These are phyloP conservation scores for Kodamaea leandrae DNA, from an alignment of 805 yeast species.

Conservation along the genomic window DNA sequence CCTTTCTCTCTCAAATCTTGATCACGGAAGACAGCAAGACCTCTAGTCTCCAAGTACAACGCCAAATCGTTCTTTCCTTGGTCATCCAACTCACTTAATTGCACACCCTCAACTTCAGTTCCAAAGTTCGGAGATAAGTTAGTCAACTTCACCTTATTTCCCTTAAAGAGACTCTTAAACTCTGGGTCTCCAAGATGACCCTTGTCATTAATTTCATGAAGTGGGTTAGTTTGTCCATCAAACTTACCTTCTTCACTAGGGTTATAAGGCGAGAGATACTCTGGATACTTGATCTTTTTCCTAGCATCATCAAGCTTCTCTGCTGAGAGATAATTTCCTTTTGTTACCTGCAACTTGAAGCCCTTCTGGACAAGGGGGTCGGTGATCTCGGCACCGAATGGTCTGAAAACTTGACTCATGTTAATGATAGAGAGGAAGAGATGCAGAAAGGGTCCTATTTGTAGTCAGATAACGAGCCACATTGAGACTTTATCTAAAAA, in stretches of 20 bases:
- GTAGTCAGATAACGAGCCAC: not conserved
- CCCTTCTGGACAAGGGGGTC: slow-evolving; percentile 10
- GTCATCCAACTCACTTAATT: slow-evolving; percentile 24
- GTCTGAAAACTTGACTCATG: slow-evolving; percentile 9
- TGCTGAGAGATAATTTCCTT: slow-evolving; percentile 4
- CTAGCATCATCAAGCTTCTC: slow-evolving; percentile 14
- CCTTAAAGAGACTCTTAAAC: slow-evolving; percentile 20
- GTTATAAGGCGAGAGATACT: slow-evolving; percentile 17
- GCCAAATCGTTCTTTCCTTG: slow-evolving; percentile 28
- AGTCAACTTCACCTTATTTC: slow-evolving; percentile 13
- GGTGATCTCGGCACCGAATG: slow-evolving; percentile 9
- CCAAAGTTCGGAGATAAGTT: slow-evolving; percentile 27
- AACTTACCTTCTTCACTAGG: slow-evolving; percentile 20
- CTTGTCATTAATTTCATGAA: slow-evolving; percentile 23
- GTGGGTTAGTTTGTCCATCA: slow-evolving; percentile 18
- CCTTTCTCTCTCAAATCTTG: slow-evolving; percentile 28
- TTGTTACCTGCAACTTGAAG: slow-evolving; percentile 4
- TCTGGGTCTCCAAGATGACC: slow-evolving; percentile 25
- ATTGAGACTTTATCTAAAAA: not conserved
- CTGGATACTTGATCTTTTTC: slow-evolving; percentile 21
- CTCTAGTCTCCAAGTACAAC: slow-evolving; percentile 24
- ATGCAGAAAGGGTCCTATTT: not conserved
- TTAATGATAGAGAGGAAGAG: not conserved
- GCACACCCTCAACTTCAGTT: slow-evolving; percentile 26
- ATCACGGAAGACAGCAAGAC: slow-evolving; percentile 24